These are phyloP conservation scores for Nothophaeocryptopus gaeumannii DNA, from an alignment of 2,329 filamentous ascomycete species.

Conservation along the genomic window DNA sequence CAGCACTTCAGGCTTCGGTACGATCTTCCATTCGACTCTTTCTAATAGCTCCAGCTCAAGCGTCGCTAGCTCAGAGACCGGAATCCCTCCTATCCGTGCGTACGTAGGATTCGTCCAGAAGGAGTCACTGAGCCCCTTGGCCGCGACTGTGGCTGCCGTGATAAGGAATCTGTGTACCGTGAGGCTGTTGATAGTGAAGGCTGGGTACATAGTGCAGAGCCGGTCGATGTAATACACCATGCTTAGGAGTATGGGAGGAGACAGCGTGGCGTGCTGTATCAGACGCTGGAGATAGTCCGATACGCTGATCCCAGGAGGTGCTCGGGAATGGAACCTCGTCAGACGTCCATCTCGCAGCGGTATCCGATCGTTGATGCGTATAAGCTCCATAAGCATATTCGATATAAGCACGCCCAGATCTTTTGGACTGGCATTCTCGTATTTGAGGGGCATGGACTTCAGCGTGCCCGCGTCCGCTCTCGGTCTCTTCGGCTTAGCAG, in stretches of 20 bases:
- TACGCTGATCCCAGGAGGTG: constrained; percentile 88
- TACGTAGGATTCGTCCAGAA: constrained; percentile 99
- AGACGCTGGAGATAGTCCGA: constrained; percentile 89
- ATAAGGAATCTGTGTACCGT: constrained; percentile 98
- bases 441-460: constrained; percentile 66
- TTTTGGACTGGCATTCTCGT: constrained; percentile 77
- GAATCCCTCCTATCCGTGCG: constrained; percentile 87
- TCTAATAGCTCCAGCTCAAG: constrained; percentile 92
- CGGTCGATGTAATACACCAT: constrained; percentile 99
- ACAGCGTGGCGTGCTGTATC: constrained; percentile 88
- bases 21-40: constrained; percentile 92
- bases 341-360: constrained; percentile 81
- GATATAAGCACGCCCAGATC: constrained; percentile 89
- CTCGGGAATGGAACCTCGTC: constrained; percentile 83
- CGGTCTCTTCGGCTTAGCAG: constrained; percentile 45
- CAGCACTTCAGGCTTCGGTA: constrained; percentile 88
- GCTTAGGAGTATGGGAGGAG: constrained; percentile 88
- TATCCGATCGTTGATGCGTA: constrained; percentile 85
- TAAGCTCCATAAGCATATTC: constrained; percentile 93
- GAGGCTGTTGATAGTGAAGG: constrained; percentile 93
- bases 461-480: constrained; percentile 45
- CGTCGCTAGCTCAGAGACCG: constrained; percentile 81
- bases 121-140: constrained; percentile 91
- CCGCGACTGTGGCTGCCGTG: constrained; percentile 89
- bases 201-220: constrained; percentile 84